These are phyloP conservation scores for Phytophthora sp. DNA, from an alignment of 352 stramenopile species.

Conservation along the genomic window DNA sequence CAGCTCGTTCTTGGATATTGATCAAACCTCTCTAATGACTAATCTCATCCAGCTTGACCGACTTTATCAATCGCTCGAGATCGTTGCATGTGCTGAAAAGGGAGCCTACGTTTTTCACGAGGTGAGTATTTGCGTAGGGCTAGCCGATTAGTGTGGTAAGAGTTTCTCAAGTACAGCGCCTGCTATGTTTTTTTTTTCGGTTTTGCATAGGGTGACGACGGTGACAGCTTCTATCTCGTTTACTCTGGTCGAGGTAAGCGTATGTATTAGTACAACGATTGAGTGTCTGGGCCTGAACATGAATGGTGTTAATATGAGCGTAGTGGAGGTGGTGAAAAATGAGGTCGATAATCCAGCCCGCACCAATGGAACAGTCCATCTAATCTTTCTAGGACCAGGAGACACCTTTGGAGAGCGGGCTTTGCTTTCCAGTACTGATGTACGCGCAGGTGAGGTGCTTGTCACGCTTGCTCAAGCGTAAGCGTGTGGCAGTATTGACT, in stretches of 20 bases:
- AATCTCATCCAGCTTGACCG: slow-evolving; percentile 59
- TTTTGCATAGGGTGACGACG: slow-evolving; percentile 60
- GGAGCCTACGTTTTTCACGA: slow-evolving; percentile 67
- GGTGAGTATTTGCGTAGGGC: slow-evolving; percentile 18
- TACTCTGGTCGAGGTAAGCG: slow-evolving; percentile 70
- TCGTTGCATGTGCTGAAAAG: slow-evolving; percentile 49
- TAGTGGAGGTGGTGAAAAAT: slow-evolving; percentile 67
- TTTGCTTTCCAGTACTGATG: slow-evolving; percentile 63
- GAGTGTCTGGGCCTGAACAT: neutral
- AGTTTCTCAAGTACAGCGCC: neutral
- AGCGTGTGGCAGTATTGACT: too few relatives aligned
- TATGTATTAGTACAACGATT: too few relatives aligned
- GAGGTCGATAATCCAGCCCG: slow-evolving; percentile 19
- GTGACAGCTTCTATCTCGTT: slow-evolving; percentile 83
- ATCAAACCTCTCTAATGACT: too few relatives aligned
- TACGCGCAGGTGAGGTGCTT: slow-evolving; percentile 68
- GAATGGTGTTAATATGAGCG: neutral
- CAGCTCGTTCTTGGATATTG: neutral
- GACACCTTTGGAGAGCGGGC: slow-evolving; percentile 84
- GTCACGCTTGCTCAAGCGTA: too few relatives aligned
- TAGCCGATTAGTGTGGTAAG: neutral
- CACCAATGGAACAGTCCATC: slow-evolving; percentile 35
- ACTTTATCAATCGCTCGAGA: slow-evolving; percentile 77
- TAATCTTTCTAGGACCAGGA: slow-evolving; percentile 53
- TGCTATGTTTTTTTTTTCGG: neutral